phyloP scores from a whole-genome alignment of 1,139 yeast species.

The Debaryomyces sp. region DNA sequence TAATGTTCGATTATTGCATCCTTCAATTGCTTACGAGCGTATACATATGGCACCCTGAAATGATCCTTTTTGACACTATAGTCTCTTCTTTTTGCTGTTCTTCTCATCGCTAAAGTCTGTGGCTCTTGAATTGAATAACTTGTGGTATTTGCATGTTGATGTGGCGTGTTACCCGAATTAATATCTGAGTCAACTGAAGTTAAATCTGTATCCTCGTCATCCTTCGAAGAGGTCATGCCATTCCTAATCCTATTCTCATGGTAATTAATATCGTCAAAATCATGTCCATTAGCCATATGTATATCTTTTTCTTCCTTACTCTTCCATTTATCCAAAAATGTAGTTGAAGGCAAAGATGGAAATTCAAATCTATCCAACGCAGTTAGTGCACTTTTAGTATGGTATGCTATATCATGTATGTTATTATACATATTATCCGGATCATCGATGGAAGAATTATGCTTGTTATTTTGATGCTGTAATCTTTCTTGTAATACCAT shows the following conservation, averaged over 20 bases:
- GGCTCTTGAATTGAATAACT: slow-evolving; percentile 7
- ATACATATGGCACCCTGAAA: slow-evolving; percentile 61
- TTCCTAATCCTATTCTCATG: slow-evolving; percentile 46
- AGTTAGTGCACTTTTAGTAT: slow-evolving; percentile 35
- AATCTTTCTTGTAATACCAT: slow-evolving; percentile 18
- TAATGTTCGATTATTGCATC: slow-evolving; percentile 80
- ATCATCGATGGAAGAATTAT: slow-evolving; percentile 5
- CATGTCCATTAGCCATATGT: slow-evolving; percentile 21
- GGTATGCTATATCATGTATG: slow-evolving; percentile 36
- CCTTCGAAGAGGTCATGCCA: slow-evolving; percentile 25
- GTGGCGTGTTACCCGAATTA: slow-evolving; percentile 1
- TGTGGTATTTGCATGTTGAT: background rate
- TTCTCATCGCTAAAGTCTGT: slow-evolving; percentile 19
- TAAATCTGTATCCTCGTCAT: slow-evolving; percentile 17
- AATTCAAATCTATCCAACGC: slow-evolving; percentile 49
- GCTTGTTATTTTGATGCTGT: slow-evolving; percentile 11
- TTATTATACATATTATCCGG: slow-evolving; percentile 19
- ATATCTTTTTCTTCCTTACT: slow-evolving; percentile 8
- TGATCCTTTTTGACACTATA: slow-evolving; percentile 31
- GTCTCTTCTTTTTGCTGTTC: slow-evolving; percentile 31
- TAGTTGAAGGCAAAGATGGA: slow-evolving; percentile 59
- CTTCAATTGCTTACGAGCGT: slow-evolving; percentile 76
- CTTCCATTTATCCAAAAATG: slow-evolving; percentile 38
- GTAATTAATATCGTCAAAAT: slow-evolving; percentile 32
- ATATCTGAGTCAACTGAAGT: slow-evolving; percentile 22